These are phyloP conservation scores for Alternaria sp. DNA, from an alignment of 2,329 filamentous ascomycete species.

Conservation along the genomic window DNA sequence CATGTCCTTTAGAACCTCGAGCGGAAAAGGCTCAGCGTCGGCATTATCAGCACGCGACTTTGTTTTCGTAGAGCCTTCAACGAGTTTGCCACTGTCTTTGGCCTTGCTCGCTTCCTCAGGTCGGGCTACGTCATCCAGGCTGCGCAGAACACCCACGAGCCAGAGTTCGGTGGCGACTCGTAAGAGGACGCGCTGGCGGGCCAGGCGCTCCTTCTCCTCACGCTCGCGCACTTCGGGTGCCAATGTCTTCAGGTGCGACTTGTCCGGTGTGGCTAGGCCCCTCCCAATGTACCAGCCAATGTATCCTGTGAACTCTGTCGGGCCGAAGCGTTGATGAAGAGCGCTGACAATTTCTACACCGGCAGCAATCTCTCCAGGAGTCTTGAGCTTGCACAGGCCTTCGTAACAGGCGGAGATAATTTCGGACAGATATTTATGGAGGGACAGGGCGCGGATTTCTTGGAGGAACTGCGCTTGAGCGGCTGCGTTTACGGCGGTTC, in stretches of 20 bases:
- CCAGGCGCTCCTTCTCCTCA: conserved; percentile 92
- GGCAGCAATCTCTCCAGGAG: conserved; percentile 87
- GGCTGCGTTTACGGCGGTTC: conserved; percentile 83
- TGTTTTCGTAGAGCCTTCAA: conserved; percentile 68
- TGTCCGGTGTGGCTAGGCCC: conserved; percentile 90
- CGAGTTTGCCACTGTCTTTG: conserved; percentile 64
- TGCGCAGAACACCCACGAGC: conserved; percentile 88
- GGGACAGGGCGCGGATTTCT: conserved; percentile 87
- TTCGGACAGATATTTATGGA: conserved; percentile 96
- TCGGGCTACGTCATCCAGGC: conserved; percentile 73
- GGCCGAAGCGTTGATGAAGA: conserved; percentile 94
- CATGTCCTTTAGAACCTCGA: conserved; percentile 97
- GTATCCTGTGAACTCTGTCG: conserved; percentile 87
- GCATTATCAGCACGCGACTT: conserved; percentile 67
- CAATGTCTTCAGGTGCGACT: conserved; percentile 79
- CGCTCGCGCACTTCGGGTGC: conserved; percentile 85
- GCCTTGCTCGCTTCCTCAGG: conserved; percentile 70
- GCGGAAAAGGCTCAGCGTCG: conserved; percentile 87
- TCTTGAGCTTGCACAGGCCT: conserved; percentile 89
- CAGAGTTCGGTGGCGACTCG: conserved; percentile 94
- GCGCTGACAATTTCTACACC: conserved; percentile 93
- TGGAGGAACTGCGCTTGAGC: conserved; percentile 84
- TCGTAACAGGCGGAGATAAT: conserved; percentile 96
- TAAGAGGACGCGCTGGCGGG: conserved; percentile 83
- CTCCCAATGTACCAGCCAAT: conserved; percentile 92